Base-by-base conservation (phyloP, 2,329 filamentous ascomycete species). In the Sporothrix curviconia region DNA sequence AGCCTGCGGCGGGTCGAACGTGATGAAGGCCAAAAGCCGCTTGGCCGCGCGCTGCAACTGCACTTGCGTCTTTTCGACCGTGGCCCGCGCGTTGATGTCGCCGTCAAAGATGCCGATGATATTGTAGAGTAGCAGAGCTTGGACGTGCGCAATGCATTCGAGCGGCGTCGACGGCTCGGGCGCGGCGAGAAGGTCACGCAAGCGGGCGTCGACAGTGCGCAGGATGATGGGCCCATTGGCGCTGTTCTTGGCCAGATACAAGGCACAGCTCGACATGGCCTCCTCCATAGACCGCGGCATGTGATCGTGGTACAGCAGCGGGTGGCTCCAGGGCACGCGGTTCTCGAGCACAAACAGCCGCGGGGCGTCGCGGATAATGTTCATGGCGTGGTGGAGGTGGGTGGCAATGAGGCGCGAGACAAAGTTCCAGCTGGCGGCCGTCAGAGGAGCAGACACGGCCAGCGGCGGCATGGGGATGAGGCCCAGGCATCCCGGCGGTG, bases 201-300 rank as follows among this genome's bases (percentile, higher is more conserved):
- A 70, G 22, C 74, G 74, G 22, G 69, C 67, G 15, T 76, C 73
- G 57, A 83, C 76, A 44, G 74, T 73, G 2, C 74, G 72, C 19
- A 77, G 67, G n/a, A 84, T 74, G 24, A 79, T 66, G 9, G 71
- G 69, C 0, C 72, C 66, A 61, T 83, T 84, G 17, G 65, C 63
- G 0, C 70, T 60, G 47, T 77, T 83, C 60, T 75, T 80, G 9
- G 76, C 69, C 43, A 77, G 68, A 62, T 80, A 80, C 0, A 84
- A 66, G 1, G 78, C 78, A 63, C 80, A 83, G 25, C 76, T 74
- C 4, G 79, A 73, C 59, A 78, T 70, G 0, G 77, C 79, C 61
- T 83, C 80, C 70, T 81, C 75, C 63, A 83, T 74, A 0, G 66
- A 70, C 30, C 67, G 68, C 1, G 80, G 81, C 78, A 83, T 81